These are phyloP conservation scores for Claviceps digitariae DNA, from an alignment of 2,329 filamentous ascomycete species.

Conservation along the genomic window DNA sequence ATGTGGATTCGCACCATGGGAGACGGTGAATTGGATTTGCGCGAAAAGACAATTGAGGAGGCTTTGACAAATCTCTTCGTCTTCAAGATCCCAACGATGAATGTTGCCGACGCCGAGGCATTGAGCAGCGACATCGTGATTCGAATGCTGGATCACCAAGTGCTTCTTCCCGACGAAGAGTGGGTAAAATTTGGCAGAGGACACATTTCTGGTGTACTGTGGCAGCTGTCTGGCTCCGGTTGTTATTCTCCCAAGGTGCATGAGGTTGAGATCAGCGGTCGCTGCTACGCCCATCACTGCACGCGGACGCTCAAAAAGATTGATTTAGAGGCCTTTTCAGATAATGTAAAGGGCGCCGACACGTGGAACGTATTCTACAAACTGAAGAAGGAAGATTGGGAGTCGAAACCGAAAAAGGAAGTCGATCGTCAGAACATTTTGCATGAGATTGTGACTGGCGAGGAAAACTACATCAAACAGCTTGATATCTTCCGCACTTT, in stretches of 20 bases:
- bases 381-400: slow-evolving; percentile 62
- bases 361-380: slow-evolving; percentile 89
- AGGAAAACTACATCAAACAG: slow-evolving; percentile 82
- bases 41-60: slow-evolving; percentile 72
- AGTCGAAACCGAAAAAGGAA: slow-evolving; percentile 67
- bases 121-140: slow-evolving; percentile 65
- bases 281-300: slow-evolving; percentile 91
- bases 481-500: slow-evolving; percentile 73
- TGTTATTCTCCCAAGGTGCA: slow-evolving; percentile 86
- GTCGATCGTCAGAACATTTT: slow-evolving; percentile 85
- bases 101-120: slow-evolving; percentile 88
- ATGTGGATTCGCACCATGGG: slow-evolving; percentile 80
- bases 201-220: slow-evolving; percentile 76
- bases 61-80: slow-evolving; percentile 83
- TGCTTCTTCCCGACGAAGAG: slow-evolving; percentile 80
- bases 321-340: slow-evolving; percentile 62
- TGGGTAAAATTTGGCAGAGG: slow-evolving; percentile 89
- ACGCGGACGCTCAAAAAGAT: slow-evolving; percentile 91
- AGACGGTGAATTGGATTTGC: slow-evolving; percentile 80
- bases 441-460: slow-evolving; percentile 88
- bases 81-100: slow-evolving; percentile 94
- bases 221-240: slow-evolving; percentile 80
- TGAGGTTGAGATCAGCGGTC: slow-evolving; percentile 50
- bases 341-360: slow-evolving; percentile 51
- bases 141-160: slow-evolving; percentile 65